phyloP scores from a whole-genome alignment of 2,329 filamentous ascomycete species.

The Fusarium sp. region DNA sequence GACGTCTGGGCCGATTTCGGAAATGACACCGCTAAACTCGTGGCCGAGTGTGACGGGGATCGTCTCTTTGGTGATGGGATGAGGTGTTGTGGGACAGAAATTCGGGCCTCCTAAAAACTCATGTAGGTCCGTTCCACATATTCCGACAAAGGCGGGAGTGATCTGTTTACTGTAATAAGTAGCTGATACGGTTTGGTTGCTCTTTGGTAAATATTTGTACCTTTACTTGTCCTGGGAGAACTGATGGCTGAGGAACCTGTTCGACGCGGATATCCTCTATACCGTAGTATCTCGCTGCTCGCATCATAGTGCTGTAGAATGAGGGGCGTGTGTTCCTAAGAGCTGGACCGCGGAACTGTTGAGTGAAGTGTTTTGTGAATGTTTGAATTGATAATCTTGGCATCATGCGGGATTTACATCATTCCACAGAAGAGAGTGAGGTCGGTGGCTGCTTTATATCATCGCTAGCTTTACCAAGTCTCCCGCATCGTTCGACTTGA shows the following conservation, averaged over 20 bases:
- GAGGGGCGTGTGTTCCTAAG: slow-evolving; percentile 4
- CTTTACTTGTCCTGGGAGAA: slow-evolving; percentile 64
- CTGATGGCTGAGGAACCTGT: slow-evolving; percentile 61
- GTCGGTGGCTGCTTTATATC: slow-evolving; percentile 29
- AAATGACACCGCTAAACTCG: slow-evolving; percentile 72
- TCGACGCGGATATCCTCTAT: slow-evolving; percentile 68
- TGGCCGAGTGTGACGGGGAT: slow-evolving; percentile 74
- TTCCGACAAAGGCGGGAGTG: slow-evolving; percentile 60
- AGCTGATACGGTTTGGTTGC: fast-evolving
- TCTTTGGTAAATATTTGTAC: neutral
- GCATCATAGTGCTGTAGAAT: slow-evolving; percentile 62
- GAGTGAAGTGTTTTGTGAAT: slow-evolving; percentile 7
- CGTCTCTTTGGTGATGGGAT: slow-evolving; percentile 68
- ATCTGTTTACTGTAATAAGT: slow-evolving; percentile 29
- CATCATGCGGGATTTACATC: neutral
- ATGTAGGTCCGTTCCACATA: slow-evolving; percentile 60
- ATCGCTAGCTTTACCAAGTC: neutral
- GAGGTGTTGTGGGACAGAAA: slow-evolving; percentile 63
- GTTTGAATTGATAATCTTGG: neutral
- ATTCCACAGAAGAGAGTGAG: neutral
- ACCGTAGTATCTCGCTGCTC: slow-evolving; percentile 67
- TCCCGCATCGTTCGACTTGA: slow-evolving; percentile 24
- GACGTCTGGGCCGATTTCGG: slow-evolving; percentile 68
- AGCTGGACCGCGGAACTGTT: slow-evolving; percentile 1
- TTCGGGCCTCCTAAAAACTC: slow-evolving; percentile 54